Evolutionary conservation across 768 basidiomycete species (phyloP).

Genomic region (Clavaria fumosa): DNA sequence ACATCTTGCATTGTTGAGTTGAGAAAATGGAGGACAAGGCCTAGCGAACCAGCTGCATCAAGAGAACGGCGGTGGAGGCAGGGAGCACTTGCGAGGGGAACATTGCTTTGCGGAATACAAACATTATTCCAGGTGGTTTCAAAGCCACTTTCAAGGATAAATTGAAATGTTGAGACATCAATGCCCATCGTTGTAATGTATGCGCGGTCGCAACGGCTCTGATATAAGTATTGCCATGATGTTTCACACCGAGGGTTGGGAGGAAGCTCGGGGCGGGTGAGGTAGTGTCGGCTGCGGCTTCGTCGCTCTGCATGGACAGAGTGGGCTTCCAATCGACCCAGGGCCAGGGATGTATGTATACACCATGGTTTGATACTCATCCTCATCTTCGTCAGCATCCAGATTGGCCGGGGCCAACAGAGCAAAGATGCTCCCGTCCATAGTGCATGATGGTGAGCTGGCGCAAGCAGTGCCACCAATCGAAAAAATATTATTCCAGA

Average conservation of each 20-base stretch:
- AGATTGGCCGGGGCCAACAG: too few species aligned
- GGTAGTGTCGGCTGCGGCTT: conserved; percentile 14
- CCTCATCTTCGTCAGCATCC: too few species aligned
- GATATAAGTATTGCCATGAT: conserved; percentile 23
- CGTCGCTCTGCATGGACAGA: conserved; percentile 3
- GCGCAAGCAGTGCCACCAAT: too few species aligned
- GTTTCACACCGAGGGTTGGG: conserved; percentile 21
- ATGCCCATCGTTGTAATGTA: conserved; percentile 33
- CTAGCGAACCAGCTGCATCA: conserved; percentile 26
- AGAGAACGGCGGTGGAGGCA: conserved; percentile 18
- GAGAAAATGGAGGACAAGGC: conserved; percentile 27
- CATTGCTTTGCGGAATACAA: too few species aligned
- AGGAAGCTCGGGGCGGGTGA: conserved; percentile 18
- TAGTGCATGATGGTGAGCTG: too few species aligned
- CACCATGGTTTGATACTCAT: too few species aligned
- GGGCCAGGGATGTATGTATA: too few species aligned
- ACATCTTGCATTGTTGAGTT: conserved; percentile 27
- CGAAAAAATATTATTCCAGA: too few species aligned
- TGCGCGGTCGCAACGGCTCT: conserved; percentile 20
- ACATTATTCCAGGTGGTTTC: too few species aligned
- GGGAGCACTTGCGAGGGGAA: too few species aligned
- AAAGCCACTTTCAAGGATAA: conserved; percentile 23
- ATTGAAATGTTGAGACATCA: conserved; percentile 22
- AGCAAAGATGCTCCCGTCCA: too few species aligned
- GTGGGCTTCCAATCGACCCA: too few species aligned